phyloP scores from a whole-genome alignment of 208 protist species.

The Leptomonas pyrrhocoris region DNA sequence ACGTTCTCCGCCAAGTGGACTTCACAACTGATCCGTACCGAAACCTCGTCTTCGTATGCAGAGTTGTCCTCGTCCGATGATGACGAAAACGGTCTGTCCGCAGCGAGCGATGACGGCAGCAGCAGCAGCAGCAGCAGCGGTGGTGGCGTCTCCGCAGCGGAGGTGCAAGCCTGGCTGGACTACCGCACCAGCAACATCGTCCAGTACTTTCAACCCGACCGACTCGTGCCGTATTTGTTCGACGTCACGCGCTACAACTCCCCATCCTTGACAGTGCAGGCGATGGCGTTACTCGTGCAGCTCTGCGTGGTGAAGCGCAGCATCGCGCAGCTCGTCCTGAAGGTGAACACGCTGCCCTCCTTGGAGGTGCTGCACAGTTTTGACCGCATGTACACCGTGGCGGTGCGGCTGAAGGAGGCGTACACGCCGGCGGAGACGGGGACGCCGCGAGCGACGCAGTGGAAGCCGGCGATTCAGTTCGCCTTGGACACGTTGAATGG shows the following conservation, averaged over 20 bases:
- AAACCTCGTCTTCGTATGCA: constrained; percentile 2
- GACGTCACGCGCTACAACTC: constrained; percentile 66
- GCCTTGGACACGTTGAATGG: constrained; percentile 34
- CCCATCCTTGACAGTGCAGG: constrained; percentile 51
- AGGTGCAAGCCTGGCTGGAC: constrained; percentile 50
- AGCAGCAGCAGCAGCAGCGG: neutral
- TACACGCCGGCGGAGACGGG: neutral
- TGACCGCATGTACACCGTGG: constrained; percentile 60
- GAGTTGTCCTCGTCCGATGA: constrained; percentile 9
- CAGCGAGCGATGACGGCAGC: neutral
- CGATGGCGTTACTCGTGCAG: constrained; percentile 71
- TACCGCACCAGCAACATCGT: constrained; percentile 42
- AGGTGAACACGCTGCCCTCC: constrained; percentile 73
- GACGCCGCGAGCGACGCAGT: constrained; percentile 16
- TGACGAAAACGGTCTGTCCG: neutral
- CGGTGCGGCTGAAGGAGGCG: constrained; percentile 38
- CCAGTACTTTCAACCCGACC: constrained; percentile 37
- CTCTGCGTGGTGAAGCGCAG: constrained; percentile 61
- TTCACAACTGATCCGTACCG: constrained; percentile 4
- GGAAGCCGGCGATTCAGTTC: constrained; percentile 33
- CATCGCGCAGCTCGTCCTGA: constrained; percentile 66
- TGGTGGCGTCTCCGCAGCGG: constrained; percentile 23
- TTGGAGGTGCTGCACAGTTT: constrained; percentile 57
- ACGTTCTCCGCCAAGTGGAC: constrained; percentile 12
- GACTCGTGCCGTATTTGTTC: constrained; percentile 68